Evolutionary conservation across 805 yeast species (phyloP).

Genomic region (Barnettozyma californica): DNA sequence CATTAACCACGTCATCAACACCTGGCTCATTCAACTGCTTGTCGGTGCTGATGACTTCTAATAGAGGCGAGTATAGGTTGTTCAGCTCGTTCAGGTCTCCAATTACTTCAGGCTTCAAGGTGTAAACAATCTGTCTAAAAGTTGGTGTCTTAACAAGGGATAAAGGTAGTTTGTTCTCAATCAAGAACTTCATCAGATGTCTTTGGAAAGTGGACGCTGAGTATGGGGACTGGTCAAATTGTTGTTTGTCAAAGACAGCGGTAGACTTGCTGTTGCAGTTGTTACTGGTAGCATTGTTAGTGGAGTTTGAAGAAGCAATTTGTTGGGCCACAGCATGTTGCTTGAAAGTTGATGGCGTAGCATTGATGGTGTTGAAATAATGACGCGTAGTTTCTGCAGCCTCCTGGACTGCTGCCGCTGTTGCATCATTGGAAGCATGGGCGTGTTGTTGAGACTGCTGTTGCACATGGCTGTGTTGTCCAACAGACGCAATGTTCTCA

Average conservation of each 20-base stretch:
- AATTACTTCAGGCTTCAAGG: constrained; percentile 43
- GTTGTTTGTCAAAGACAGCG: constrained; percentile 8
- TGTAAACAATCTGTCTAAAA: constrained; percentile 46
- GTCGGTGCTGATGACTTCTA: constrained; percentile 32
- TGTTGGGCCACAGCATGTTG: constrained; percentile 9
- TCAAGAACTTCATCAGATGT: constrained; percentile 43
- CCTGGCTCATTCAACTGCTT: background rate
- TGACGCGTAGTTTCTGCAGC: constrained; percentile 27
- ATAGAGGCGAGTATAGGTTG: constrained; percentile 36
- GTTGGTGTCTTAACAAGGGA: constrained; percentile 43
- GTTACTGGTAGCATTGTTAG: constrained; percentile 1
- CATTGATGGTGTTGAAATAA: constrained; percentile 27
- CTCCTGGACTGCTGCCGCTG: background rate
- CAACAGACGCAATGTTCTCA: background rate
- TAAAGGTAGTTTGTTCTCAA: constrained; percentile 47
- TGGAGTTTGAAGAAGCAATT: background rate
- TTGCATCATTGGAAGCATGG: background rate
- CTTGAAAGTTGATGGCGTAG: constrained; percentile 13
- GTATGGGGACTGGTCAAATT: constrained; percentile 39
- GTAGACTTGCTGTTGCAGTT: background rate
- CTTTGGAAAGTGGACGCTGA: constrained; percentile 43
- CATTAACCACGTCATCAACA: constrained; percentile 7
- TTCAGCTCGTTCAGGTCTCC: constrained; percentile 43
- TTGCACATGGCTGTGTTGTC: background rate
- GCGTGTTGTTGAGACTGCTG: constrained; percentile 1